Evolutionary conservation across 768 basidiomycete genomes (phyloP).

Genomic region (Asterophora parasitica): DNA sequence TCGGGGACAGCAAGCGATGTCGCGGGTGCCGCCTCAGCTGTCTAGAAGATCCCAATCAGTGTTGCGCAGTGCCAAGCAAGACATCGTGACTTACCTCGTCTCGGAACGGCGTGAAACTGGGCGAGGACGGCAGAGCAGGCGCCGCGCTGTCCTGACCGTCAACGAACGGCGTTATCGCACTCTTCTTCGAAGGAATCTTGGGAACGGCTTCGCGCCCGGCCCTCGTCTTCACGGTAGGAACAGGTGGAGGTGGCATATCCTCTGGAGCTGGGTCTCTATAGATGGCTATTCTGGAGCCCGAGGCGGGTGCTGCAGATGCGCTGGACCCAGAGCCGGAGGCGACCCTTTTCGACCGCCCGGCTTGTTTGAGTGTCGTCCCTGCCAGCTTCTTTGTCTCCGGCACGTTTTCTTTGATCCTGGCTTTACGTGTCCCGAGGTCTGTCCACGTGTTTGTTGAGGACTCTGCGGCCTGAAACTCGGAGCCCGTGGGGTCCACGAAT

Average conservation of each 20-base stretch:
- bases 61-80: constrained; percentile 1
- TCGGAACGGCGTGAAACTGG: constrained; percentile 66
- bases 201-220: constrained; percentile 24
- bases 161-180: constrained; percentile 33
- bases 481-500: constrained; percentile 67
- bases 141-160: constrained; percentile 26
- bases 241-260: constrained; percentile 40
- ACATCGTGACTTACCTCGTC: constrained; percentile 52
- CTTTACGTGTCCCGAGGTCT: constrained; percentile 73
- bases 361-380: constrained; percentile 62
- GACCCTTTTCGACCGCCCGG: constrained; percentile 51
- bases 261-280: constrained; percentile 58
- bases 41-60: constrained; percentile 21
- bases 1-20: constrained; percentile 35
- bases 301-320: constrained; percentile 22
- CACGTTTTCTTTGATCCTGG: constrained; percentile 75
- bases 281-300: constrained; percentile 53
- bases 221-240: constrained; percentile 21
- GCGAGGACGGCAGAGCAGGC: constrained; percentile 36
- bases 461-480: constrained; percentile 39
- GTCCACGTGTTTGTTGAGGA: constrained; percentile 51
- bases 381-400: constrained; percentile 64
- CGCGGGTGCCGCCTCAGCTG: constrained; percentile 23
- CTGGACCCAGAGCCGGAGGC: constrained; percentile 33
- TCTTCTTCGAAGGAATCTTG: constrained; percentile 29